A percentile compares a stretch with the other conserved stretches of the same genome.
Conservation (phyloP, 805 yeast species). For the Cyberlindnera maritima region DNA sequence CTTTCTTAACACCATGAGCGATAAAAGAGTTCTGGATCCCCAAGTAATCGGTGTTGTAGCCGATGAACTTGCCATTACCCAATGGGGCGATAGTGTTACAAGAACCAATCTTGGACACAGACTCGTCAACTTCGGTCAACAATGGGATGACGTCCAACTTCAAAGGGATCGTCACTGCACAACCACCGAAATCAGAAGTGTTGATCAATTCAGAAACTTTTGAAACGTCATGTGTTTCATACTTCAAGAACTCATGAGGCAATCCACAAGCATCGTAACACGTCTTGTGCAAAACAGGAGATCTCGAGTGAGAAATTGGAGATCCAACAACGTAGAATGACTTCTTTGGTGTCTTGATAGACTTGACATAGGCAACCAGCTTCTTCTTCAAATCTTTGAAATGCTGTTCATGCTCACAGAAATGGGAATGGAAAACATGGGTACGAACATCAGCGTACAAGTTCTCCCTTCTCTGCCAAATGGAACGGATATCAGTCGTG, state of each 20-base stretch:
- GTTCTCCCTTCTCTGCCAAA: constrained; percentile 78
- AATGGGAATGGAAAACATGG: constrained; percentile 72
- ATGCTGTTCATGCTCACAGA: constrained; percentile 55
- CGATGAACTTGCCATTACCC: constrained; percentile 50
- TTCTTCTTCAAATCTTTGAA: constrained; percentile 55
- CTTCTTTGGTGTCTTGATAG: constrained; percentile 45
- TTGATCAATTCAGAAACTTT: constrained; percentile 53
- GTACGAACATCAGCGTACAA: constrained; percentile 83
- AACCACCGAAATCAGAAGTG: constrained; percentile 75
- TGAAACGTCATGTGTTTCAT: constrained; percentile 64
- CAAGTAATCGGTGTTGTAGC: constrained; percentile 95
- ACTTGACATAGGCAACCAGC: constrained; percentile 64
- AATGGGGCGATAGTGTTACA: constrained; percentile 79
- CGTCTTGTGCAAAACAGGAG: constrained; percentile 83
- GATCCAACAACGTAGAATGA: constrained; percentile 74
- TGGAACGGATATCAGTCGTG: constrained; percentile 71
- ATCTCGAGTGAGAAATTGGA: constrained; percentile 84
- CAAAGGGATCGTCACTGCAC: constrained; percentile 91
- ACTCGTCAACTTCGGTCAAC: constrained; percentile 62
- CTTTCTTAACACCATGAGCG: constrained; percentile 47
- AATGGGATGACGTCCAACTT: constrained; percentile 75
- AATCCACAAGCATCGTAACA: constrained; percentile 73
- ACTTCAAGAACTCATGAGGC: constrained; percentile 66
- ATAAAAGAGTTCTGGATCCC: constrained; percentile 75
- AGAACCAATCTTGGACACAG: constrained; percentile 87